Evolutionary conservation across 139 green algal genomes (phyloP), one percentile per base, ranked within the genome.

Genomic region (Micractinium sp.): DNA sequence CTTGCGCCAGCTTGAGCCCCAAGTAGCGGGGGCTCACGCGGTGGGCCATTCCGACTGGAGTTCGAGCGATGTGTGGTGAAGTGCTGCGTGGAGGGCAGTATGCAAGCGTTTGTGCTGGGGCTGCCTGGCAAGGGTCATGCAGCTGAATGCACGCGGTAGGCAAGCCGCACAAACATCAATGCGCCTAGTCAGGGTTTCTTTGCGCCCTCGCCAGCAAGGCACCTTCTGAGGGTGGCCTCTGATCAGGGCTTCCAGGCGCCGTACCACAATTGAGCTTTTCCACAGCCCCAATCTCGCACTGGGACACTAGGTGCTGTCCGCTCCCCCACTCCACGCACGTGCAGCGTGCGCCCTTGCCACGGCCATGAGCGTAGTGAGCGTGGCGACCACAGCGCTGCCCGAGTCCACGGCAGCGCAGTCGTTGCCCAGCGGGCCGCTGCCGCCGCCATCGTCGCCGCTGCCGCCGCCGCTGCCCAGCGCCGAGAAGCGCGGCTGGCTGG

Each of bases 41-140:
- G 1, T 86, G 81, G 27, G 83, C 83, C 83, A 87, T 87, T 39
- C n/a, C 63, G 31, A 18, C 25, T 25, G 23, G n/a, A n/a, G n/a
- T 81, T n/a, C 4, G 22, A 39, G 18, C 14, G 63, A 2, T 25
- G 63, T 71, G 20, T 71, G 20, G 63, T 27, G 63, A 71, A 27
- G 63, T 71, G 63, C 63, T 71, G 63, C 63, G 20, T 25, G 63
- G 14, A 2, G 63, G 63, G 63, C 63, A 31, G 63, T 25, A 12
- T 5, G 22, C 20, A 25, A 31, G 22, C 18, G 63, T 5, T 31
- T 25, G 63, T 71, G 63, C 2, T 25, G 22, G 63, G 63, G 22
- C 20, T 25, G 63, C 60, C 15, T 67, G 63, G 4, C 12, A 27
- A 71, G 63, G 63, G 20, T 71, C 2, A 23, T 5, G 20, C 20